Evolutionary conservation across 345 rosid species (phyloP), one percentile per base, ranked within the genome.

Genomic region (Hibiscus syriacus): DNA sequence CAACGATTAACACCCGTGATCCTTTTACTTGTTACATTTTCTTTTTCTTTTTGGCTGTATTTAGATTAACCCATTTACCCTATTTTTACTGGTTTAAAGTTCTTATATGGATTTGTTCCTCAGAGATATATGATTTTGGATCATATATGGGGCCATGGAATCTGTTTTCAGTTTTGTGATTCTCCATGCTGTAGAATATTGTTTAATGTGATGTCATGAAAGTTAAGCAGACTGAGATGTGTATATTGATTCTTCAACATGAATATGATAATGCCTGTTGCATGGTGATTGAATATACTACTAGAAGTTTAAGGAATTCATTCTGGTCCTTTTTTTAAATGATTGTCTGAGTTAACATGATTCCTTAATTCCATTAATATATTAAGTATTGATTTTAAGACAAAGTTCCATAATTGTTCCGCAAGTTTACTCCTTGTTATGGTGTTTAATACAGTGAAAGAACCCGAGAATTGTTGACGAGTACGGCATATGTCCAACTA

Each of bases 401-500:
- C 34, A 36, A n/a, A n/a, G 22, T 2, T 38, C 6, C 23, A 14
- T 25, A 12, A 5, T 32, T 3, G 62, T 25, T 55, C 54, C 50
- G 54, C 25, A 67, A 36, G 25, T n/a, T 55, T 41, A 38, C 59
- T 57, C 53, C 56, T 68, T 10, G 20, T 66, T 60, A 53, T 72
- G 36, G 46, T 70, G 75, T 9, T 14, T 36, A 73, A 74, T 52
- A 72, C 96, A 94, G 99, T 50, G 87, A 90, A 72, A 86, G 79
- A 74, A 92, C 93, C 25, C 71, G 69, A 68, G 83, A 29, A 19
- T 71, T 92, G 43, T 81, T 94, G 83, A 94, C 84, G 62, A 90
- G 94, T 77, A 90, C 92, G 66, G 99, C 98, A 26, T 79, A 70
- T 71, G 87, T 91, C 67, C 98, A 92, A 74, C 74, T 94, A 61